These are phyloP conservation scores for Fusarium stilboides DNA, from an alignment of 2,329 filamentous ascomycete species.

Conservation along the genomic window DNA sequence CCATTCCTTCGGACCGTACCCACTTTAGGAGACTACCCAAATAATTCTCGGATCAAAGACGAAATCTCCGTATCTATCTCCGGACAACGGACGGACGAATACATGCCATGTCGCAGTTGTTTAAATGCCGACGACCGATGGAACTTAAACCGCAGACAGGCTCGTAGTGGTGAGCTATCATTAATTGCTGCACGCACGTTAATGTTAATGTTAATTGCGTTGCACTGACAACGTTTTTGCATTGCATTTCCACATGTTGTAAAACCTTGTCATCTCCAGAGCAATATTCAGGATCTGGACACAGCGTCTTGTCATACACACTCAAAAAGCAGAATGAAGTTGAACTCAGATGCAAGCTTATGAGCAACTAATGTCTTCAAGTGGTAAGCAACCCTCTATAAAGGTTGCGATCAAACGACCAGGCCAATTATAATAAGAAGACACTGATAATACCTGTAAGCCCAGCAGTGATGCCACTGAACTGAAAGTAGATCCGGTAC, in stretches of 20 bases:
- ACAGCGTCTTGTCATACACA: constrained; percentile 18
- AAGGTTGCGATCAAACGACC: too few species aligned
- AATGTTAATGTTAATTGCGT: constrained; percentile 1
- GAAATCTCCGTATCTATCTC: constrained; percentile 30
- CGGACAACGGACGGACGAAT: background rate
- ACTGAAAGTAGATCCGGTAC: too few species aligned
- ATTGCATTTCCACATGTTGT: constrained; percentile 12
- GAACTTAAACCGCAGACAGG: background rate
- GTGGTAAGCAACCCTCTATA: too few species aligned
- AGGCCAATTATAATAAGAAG: too few species aligned
- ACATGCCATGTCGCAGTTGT: background rate
- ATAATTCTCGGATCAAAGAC: constrained; percentile 24
- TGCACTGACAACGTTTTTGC: constrained; percentile 17
- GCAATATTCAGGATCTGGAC: background rate
- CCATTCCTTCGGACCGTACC: background rate
- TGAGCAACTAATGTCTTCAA: background rate
- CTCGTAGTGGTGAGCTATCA: background rate
- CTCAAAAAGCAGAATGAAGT: background rate
- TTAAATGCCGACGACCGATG: constrained; percentile 25
- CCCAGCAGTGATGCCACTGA: too few species aligned
- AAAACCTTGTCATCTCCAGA: constrained; percentile 17
- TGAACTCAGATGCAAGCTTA: background rate
- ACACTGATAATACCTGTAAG: too few species aligned
- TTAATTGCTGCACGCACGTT: constrained; percentile 9
- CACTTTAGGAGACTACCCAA: background rate